phyloP scores from a whole-genome alignment of 139 green algal genomes.

The Haematococcus lacustris region DNA sequence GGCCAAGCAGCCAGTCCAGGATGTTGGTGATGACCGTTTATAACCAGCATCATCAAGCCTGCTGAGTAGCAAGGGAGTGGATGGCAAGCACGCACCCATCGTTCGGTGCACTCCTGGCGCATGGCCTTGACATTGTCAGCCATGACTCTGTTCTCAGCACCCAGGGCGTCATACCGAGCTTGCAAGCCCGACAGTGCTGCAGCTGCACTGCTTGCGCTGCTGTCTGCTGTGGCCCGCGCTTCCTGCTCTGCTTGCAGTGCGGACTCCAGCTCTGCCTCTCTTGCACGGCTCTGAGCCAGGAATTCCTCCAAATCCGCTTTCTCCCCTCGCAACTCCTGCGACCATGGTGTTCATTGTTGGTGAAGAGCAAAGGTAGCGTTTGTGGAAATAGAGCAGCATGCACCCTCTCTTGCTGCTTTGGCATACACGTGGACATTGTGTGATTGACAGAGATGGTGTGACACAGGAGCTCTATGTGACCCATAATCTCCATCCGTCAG shows the following conservation, averaged over 20 bases:
- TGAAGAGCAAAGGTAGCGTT: no score
- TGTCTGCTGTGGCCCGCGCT: slow-evolving; percentile 5
- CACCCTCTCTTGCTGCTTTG: no score
- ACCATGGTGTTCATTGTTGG: no score
- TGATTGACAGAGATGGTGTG: no score
- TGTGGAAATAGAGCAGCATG: no score
- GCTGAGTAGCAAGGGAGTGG: not conserved
- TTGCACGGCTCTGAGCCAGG: not conserved
- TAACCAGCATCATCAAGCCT: not conserved
- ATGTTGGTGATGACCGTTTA: no score
- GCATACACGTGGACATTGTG: no score
- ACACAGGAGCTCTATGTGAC: no score
- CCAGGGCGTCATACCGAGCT: slow-evolving; percentile 11
- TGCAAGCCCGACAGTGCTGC: no score
- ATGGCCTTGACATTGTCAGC: slow-evolving; percentile 36
- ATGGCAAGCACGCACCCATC: slow-evolving; percentile 31
- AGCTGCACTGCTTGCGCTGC: no score
- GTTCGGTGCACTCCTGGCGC: slow-evolving; percentile 45
- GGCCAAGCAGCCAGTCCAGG: no score
- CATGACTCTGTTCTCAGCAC: slow-evolving; percentile 29
- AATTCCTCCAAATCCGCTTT: slow-evolving; percentile 21
- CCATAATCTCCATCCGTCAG: no score
- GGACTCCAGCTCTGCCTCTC: slow-evolving; percentile 10
- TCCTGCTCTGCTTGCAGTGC: slow-evolving; percentile 5
- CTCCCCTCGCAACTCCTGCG: slow-evolving; percentile 14